A percentile compares a stretch with the other conserved stretches of the same genome.
Evolutionary conservation across 169 alveolate species (phyloP).

Genomic region (Plasmodium vinckei): DNA sequence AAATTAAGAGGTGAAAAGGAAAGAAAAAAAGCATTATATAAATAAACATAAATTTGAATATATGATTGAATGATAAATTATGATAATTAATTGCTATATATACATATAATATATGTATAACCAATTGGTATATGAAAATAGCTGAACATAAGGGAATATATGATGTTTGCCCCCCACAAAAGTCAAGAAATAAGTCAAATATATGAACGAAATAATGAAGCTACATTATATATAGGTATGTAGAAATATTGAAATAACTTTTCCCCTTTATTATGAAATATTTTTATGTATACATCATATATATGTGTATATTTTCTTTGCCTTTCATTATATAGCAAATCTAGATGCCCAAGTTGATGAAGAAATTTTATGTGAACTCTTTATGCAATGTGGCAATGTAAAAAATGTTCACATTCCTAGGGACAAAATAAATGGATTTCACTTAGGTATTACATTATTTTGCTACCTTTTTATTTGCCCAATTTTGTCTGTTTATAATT

Average conservation of each 20-base stretch:
- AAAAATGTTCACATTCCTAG: slow-evolving; percentile 97
- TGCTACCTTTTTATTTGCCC: not conserved
- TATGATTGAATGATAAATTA: not conserved
- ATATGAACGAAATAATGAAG: slow-evolving; percentile 93
- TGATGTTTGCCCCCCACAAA: slow-evolving; percentile 75
- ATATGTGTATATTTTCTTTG: not conserved
- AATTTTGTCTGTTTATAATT: not conserved
- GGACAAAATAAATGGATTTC: slow-evolving; percentile 92
- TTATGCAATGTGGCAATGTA: slow-evolving; percentile 97
- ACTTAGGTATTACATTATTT: slow-evolving; percentile 76
- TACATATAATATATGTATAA: slow-evolving; percentile 6
- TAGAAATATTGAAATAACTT: not conserved
- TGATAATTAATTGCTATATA: not conserved
- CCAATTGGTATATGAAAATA: slow-evolving; percentile 37
- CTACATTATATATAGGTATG: slow-evolving; percentile 91
- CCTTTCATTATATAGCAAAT: slow-evolving; percentile 87
- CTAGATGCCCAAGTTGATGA: slow-evolving; percentile 97
- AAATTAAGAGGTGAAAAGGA: not conserved
- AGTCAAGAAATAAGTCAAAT: slow-evolving; percentile 88
- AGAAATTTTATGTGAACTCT: slow-evolving; percentile 98
- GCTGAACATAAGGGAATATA: slow-evolving; percentile 34
- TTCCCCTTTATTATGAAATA: slow-evolving; percentile 5
- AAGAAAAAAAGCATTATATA: not conserved
- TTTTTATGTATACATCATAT: not conserved
- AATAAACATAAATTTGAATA: not conserved